Conservation (phyloP, 2,329 filamentous ascomycete species). For the Zalaria sp. region DNA sequence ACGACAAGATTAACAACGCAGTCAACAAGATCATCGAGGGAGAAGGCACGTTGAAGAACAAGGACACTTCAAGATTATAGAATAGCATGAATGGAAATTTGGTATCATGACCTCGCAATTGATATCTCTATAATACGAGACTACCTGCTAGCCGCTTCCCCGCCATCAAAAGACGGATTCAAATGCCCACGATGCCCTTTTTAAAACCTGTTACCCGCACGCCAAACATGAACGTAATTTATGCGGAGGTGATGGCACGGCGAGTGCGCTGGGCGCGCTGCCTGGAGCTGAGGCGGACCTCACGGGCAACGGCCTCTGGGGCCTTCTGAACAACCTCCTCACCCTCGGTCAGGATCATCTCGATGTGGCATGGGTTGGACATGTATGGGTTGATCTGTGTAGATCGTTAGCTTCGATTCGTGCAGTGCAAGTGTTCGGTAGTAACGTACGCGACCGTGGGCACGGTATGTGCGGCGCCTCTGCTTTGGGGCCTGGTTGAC, state of each 20-base stretch:
- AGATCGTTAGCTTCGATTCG: background rate
- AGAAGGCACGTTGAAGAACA: constrained; percentile 3
- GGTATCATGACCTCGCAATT: background rate
- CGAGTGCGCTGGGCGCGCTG: constrained; percentile 65
- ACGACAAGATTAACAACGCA: constrained; percentile 13
- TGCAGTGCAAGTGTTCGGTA: background rate
- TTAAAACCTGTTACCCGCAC: background rate
- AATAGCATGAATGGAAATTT: background rate
- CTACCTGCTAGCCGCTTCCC: too few relatives aligned
- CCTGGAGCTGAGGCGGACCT: constrained; percentile 68
- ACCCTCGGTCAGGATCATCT: constrained; percentile 97
- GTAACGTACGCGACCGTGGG: constrained; percentile 91
- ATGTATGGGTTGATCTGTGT: constrained; percentile 98
- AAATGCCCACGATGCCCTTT: background rate
- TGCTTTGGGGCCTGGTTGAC: constrained; percentile 99
- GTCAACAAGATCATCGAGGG: constrained; percentile 1
- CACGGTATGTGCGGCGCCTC: constrained; percentile 97
- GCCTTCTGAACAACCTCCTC: constrained; percentile 94
- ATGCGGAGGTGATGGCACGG: constrained; percentile 41
- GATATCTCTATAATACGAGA: background rate
- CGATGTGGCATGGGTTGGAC: constrained; percentile 99
- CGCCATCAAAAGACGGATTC: background rate
- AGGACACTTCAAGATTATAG: background rate
- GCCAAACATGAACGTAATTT: constrained; percentile 5
- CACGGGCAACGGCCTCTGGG: constrained; percentile 49